phyloP scores from a whole-genome alignment of 2,329 filamentous ascomycete species.

The Hypoxylon sp. region DNA sequence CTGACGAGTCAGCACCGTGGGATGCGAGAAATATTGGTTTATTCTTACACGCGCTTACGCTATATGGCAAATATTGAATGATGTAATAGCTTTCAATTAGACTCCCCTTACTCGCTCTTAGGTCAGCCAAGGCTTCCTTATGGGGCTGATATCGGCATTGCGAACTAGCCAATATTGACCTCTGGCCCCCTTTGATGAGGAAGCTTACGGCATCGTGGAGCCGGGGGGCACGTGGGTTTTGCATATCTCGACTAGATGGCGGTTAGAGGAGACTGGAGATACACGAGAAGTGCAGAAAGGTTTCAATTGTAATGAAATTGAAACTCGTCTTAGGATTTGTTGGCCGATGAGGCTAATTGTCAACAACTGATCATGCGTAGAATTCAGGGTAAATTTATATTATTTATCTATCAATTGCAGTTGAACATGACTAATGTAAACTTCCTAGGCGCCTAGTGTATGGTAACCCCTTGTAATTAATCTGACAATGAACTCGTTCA shows the following conservation, averaged over 20 bases:
- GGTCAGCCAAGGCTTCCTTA: slow-evolving; percentile 13
- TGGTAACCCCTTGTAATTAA: slow-evolving; percentile 3
- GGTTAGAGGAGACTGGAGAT: neutral
- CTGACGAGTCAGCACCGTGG: slow-evolving; percentile 18
- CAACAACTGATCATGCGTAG: neutral
- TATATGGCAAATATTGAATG: neutral
- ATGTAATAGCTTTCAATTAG: neutral
- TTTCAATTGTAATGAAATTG: neutral
- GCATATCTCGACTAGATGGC: neutral
- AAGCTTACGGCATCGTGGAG: slow-evolving; percentile 13
- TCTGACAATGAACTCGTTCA: slow-evolving; percentile 5
- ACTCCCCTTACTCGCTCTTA: slow-evolving; percentile 10
- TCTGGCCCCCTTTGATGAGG: slow-evolving; percentile 1
- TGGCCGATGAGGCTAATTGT: neutral
- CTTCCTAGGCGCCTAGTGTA: too few species aligned
- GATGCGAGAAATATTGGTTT: neutral
- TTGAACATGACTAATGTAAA: neutral
- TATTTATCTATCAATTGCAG: neutral
- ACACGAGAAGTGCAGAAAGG: neutral
- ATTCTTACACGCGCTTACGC: slow-evolving; percentile 11
- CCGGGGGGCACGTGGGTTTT: neutral
- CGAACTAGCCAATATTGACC: slow-evolving; percentile 18
- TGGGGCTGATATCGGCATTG: neutral
- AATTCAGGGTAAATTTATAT: neutral
- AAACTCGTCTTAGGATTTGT: neutral